Base-by-base conservation (phyloP, 768 basidiomycete genomes). In the Suillus alpinus region DNA sequence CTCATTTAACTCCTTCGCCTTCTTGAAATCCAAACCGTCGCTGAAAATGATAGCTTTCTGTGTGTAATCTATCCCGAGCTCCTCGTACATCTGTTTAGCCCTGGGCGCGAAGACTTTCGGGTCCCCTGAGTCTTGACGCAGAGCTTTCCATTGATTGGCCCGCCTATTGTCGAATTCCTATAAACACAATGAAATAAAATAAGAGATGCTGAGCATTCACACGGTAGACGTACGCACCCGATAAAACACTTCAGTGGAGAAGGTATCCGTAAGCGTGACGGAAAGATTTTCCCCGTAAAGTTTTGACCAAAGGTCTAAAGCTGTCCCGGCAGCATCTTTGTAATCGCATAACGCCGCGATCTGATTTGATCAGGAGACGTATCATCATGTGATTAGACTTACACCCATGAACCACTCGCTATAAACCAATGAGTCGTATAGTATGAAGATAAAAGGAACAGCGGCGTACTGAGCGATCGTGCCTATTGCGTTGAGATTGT, bases 381-480 rank as follows among this genome's bases (percentile, higher is more conserved):
- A 14, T 23, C 20, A 52, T 10, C 5, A 34, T 8, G 6, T 23
- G 16, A 37, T 1, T 10, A 34, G 26, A 69, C 83, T 73, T 75
- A 89, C 91, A 58, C 86, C 92, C 92, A 94, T 94, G 69, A 90
- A 91, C 92, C 92, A 94, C 76, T 94, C 92, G 70, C 92, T 91
- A 61, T 18, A 63, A n/a, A 67, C 60, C 32, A 34, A 51, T 26
- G 34, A 51, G 29, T 34, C 32, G 55, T 31, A 40, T n/a, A n/a
- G n/a, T n/a, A n/a, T 23, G 13, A 43, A 59, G 26, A 53, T 13
- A 23, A 6, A 20, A 41, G 64, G 50, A 50, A n/a, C 52, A 59
- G 57, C 6, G 26, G 80, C 88, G 67, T 73, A 94, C 92, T 94
- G 92, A 12, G 91, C 92, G 57, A 94, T 91, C 1, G 92, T 94